Conservation (phyloP, 768 basidiomycete species). For the Pleurotus eryngii region DNA sequence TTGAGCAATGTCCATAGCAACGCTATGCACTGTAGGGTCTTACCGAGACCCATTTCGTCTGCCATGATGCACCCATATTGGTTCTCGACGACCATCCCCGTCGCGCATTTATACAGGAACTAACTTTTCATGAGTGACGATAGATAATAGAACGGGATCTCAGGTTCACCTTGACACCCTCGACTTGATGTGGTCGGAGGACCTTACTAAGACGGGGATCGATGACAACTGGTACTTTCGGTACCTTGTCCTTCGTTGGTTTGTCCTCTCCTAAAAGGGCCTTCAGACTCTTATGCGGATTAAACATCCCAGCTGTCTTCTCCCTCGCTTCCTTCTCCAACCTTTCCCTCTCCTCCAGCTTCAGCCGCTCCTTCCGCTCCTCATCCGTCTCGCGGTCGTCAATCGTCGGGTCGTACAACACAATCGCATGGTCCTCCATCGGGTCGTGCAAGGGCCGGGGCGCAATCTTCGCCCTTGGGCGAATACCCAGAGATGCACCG, state of each 20-base stretch:
- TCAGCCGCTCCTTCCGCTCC: constrained; percentile 70
- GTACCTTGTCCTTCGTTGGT: constrained; percentile 57
- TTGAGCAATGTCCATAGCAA: constrained; percentile 94
- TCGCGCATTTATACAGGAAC: constrained; percentile 95
- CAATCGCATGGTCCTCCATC: constrained; percentile 97
- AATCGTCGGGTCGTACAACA: constrained; percentile 94
- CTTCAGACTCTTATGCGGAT: constrained; percentile 91
- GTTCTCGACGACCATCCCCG: constrained; percentile 87
- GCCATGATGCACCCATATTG: constrained; percentile 99
- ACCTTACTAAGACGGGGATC: constrained; percentile 86
- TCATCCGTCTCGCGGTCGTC: constrained; percentile 91
- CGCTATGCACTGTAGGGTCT: constrained; percentile 95
- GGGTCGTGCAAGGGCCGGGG: constrained; percentile 96
- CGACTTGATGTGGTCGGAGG: constrained; percentile 94
- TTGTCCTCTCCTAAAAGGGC: constrained; percentile 70
- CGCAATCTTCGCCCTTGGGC: constrained; percentile 73
- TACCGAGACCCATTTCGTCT: constrained; percentile 98
- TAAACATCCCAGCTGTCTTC: constrained; percentile 72
- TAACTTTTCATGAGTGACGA: constrained; percentile 26
- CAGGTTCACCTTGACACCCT: constrained; percentile 84
- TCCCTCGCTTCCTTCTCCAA: constrained; percentile 62
- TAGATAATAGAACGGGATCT: too few relatives aligned
- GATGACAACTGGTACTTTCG: constrained; percentile 95
- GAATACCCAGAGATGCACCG: constrained; percentile 78
- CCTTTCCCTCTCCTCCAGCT: constrained; percentile 65